Evolutionary conservation across 2,329 filamentous ascomycete species (phyloP).

Genomic region (Tolypocladium ovalisporum): DNA sequence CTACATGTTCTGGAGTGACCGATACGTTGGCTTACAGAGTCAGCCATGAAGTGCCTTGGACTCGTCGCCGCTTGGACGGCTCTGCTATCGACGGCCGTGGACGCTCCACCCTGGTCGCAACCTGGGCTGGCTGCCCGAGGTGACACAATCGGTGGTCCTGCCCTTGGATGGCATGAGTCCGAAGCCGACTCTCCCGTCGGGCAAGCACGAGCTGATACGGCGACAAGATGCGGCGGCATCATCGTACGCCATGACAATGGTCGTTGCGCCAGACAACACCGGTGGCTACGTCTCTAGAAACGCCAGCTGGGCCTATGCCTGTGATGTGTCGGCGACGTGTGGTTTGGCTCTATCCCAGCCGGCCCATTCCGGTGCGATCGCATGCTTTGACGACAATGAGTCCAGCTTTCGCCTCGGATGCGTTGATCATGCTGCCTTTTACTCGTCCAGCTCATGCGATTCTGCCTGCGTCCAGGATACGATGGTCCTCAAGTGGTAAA

Average conservation of each 20-base stretch:
- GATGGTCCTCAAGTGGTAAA: slow-evolving; percentile 35
- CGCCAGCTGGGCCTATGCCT: slow-evolving; percentile 27
- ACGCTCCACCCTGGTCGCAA: slow-evolving; percentile 19
- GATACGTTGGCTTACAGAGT: background rate
- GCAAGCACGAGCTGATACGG: slow-evolving; percentile 18
- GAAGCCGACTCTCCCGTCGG: slow-evolving; percentile 29
- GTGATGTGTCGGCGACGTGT: slow-evolving; percentile 23
- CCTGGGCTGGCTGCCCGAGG: slow-evolving; percentile 15
- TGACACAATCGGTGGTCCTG: slow-evolving; percentile 22
- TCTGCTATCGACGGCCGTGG: slow-evolving; percentile 18
- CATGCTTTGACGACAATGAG: slow-evolving; percentile 25
- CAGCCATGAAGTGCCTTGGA: slow-evolving; percentile 11
- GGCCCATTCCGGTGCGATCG: slow-evolving; percentile 22
- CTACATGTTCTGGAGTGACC: background rate
- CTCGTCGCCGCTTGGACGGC: slow-evolving; percentile 10
- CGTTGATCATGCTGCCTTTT: slow-evolving; percentile 24
- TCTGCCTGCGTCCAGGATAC: slow-evolving; percentile 27
- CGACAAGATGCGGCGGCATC: background rate
- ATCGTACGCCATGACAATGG: slow-evolving; percentile 13
- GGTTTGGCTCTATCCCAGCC: slow-evolving; percentile 25
- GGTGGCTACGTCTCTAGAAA: slow-evolving; percentile 37
- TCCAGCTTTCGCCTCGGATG: slow-evolving; percentile 27
- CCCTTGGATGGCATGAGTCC: slow-evolving; percentile 24
- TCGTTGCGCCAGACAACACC: slow-evolving; percentile 35
- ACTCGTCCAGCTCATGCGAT: slow-evolving; percentile 25